phyloP scores from a whole-genome alignment of 495 filamentous ascomycete genomes.

The Aspergillus olivimuriae region DNA sequence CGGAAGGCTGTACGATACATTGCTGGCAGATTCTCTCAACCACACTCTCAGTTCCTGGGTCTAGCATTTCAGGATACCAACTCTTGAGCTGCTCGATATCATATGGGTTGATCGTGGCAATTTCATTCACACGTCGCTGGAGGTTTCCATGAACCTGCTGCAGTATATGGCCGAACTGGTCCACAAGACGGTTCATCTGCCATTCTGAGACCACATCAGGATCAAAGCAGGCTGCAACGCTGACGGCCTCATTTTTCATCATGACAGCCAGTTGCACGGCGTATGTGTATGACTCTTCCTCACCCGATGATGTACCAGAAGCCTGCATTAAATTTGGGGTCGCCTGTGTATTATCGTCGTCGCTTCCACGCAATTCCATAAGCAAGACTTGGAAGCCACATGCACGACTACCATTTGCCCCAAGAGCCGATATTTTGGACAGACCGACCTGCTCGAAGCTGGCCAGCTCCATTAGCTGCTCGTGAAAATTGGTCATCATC shows the following conservation, averaged over 20 bases:
- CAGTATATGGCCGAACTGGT: slow-evolving; percentile 15
- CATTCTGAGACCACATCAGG: slow-evolving; percentile 1
- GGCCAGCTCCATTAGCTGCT: slow-evolving; percentile 23
- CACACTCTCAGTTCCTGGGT: slow-evolving; percentile 4
- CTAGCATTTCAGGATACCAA: slow-evolving; percentile 5
- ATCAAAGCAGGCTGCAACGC: slow-evolving; percentile 10
- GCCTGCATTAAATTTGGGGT: not conserved
- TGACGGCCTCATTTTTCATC: not conserved
- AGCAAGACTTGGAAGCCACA: slow-evolving; percentile 43
- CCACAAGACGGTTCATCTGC: slow-evolving; percentile 8
- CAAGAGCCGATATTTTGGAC: slow-evolving; percentile 46
- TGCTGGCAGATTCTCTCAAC: slow-evolving; percentile 12
- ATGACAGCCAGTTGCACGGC: slow-evolving; percentile 6
- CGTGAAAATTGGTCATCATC: slow-evolving; percentile 32
- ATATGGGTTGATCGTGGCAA: slow-evolving; percentile 2
- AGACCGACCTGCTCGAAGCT: slow-evolving; percentile 38
- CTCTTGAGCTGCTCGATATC: slow-evolving; percentile 4
- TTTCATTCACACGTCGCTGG: not conserved
- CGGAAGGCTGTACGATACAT: slow-evolving; percentile 8
- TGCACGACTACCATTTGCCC: slow-evolving; percentile 41
- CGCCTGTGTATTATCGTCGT: not conserved
- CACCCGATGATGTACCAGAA: not conserved
- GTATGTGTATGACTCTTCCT: slow-evolving; percentile 7
- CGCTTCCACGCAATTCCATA: not conserved
- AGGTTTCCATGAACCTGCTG: slow-evolving; percentile 6